Conservation (phyloP, 140 eudicot species). For the Oenanthe javanica region DNA sequence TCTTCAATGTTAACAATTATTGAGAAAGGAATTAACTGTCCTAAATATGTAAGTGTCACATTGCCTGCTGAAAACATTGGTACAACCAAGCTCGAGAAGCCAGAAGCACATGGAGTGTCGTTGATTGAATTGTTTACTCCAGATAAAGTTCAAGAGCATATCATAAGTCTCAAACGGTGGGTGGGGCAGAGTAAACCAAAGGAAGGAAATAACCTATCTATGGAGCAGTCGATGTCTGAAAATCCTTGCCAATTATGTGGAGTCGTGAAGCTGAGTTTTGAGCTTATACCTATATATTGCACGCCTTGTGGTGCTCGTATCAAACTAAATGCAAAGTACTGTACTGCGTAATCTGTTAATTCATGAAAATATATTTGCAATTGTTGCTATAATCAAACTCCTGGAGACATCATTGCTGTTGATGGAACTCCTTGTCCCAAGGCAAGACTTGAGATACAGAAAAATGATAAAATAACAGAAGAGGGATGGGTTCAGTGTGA, state of each 20-base stretch:
- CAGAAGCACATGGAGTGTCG: not conserved
- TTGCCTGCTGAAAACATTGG: not conserved
- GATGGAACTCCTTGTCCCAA: not conserved
- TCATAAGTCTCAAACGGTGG: not conserved
- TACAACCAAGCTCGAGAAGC: not conserved
- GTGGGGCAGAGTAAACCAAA: not conserved
- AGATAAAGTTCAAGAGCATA: not conserved
- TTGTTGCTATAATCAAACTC: not conserved
- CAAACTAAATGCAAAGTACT: not conserved
- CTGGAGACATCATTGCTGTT: not conserved
- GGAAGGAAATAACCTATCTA: not conserved
- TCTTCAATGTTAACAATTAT: no score
- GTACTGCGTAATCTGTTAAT: not conserved
- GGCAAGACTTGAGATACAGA: not conserved
- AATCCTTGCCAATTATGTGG: not conserved
- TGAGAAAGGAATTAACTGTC: no score
- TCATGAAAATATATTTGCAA: not conserved
- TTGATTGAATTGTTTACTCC: not conserved
- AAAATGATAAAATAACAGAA: not conserved
- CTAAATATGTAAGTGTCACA: no score
- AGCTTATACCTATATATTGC: not conserved
- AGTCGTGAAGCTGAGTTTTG: not conserved
- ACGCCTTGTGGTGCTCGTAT: not conserved
- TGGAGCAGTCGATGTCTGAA: slow-evolving; percentile 1
- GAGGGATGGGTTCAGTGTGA: slow-evolving; percentile 65